Evolutionary conservation across 345 rosid genomes (phyloP).

Genomic region (Eutrema heterophyllum): DNA sequence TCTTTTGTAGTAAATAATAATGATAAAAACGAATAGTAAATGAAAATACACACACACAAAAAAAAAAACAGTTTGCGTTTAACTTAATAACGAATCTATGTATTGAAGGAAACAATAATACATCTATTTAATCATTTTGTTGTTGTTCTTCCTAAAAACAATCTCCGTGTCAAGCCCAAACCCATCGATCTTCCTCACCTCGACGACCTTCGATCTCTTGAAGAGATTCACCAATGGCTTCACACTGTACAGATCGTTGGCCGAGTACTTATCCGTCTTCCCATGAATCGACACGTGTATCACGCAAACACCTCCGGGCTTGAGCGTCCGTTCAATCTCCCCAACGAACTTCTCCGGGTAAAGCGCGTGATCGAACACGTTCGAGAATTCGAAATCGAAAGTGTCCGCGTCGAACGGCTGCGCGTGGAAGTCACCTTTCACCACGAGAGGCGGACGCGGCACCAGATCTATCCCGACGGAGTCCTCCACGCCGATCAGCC

Average conservation of each 20-base stretch:
- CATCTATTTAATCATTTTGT: not conserved
- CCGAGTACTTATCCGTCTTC: constrained; percentile 80
- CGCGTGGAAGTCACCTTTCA: constrained; percentile 75
- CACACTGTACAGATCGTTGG: constrained; percentile 68
- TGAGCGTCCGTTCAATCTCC: constrained; percentile 91
- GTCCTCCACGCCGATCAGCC: constrained; percentile 53
- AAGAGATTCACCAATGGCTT: constrained; percentile 59
- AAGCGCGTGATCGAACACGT: constrained; percentile 96
- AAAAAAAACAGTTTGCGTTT: not conserved
- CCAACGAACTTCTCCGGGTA: constrained; percentile 70
- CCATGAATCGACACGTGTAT: constrained; percentile 65
- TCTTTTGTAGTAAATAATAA: not conserved
- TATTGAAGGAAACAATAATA: not conserved
- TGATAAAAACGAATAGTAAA: not conserved
- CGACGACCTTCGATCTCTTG: constrained; percentile 50
- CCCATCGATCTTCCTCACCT: constrained; percentile 69
- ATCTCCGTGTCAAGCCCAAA: constrained; percentile 93
- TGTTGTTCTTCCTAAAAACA: constrained; percentile 57
- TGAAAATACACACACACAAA: not conserved
- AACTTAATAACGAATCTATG: not conserved
- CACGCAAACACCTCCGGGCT: constrained; percentile 65
- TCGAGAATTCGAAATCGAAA: constrained; percentile 89
- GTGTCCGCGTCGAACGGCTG: constrained; percentile 67
- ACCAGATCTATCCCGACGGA: constrained; percentile 87
- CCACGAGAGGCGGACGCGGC: constrained; percentile 77